Base-by-base conservation (phyloP, 495 filamentous ascomycete genomes). In the Trichoderma parareesei region DNA sequence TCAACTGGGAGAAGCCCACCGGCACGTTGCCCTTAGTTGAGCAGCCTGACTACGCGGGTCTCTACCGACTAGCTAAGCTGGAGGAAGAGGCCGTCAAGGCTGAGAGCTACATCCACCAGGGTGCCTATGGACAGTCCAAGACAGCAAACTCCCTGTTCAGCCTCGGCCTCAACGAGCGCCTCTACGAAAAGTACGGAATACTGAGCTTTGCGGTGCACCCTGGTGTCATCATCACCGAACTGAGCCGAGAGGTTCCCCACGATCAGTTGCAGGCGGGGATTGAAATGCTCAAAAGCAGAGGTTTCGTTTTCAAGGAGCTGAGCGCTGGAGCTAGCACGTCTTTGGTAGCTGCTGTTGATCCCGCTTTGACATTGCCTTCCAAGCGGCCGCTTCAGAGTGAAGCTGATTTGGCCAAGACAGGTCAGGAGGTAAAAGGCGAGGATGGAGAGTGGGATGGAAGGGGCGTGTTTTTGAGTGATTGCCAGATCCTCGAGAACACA, bases 41-140 rank as follows among this genome's bases (percentile, higher is more conserved):
- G 1, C 76, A 78, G 1, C 72, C 72, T 1, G 76, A 76, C 64
- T 73, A 78, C 43, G 72, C 76, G 44, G 73, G 61, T 70, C 46
- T 68, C 62, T 5, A 71, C 66, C 10, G 38, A 78, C 38, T 68
- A 69, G 27, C 27, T 10, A 68, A 70, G 11, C 68, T 73, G 0
- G 53, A 69, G 61, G 1, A 75, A 67, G 57, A 37, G 4, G 68
- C 66, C 38, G 67, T 66, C 41, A 70, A 72, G 8, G 66, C 79
- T 57, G 75, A 81, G 20, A 83, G 83, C 3, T 88, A 86, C 69
- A 78, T 82, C 60, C 74, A 77, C 33, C 82, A 77, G 64, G 67
- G 80, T 48, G 81, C 82, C 9, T 87, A 87, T 53, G 81, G 76
- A 13, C 78, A 84, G 64, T 83, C 81, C 62, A 88, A 87, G 72